Conservation (phyloP, 108 stramenopile genomes). For the Pseudonitzschia delicatissima region DNA sequence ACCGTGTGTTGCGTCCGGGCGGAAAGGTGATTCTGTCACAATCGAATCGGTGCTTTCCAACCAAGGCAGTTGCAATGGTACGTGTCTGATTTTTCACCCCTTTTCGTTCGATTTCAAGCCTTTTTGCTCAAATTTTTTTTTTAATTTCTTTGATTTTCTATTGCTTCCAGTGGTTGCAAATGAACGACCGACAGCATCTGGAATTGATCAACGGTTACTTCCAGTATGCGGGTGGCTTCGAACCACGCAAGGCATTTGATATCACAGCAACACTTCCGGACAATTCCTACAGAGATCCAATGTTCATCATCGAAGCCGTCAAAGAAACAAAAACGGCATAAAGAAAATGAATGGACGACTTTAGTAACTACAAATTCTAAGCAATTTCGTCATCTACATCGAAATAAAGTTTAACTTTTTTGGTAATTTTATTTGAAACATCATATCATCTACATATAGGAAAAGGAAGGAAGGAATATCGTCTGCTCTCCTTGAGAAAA, state of each 20-base stretch:
- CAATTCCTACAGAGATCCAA: constrained; percentile 62
- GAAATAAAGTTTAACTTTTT: too few species aligned
- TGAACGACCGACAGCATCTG: constrained; percentile 93
- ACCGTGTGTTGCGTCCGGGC: constrained; percentile 86
- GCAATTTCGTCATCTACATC: too few species aligned
- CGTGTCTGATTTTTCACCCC: neutral
- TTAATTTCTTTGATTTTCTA: neutral
- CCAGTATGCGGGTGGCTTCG: constrained; percentile 79
- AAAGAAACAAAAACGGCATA: constrained; percentile 20
- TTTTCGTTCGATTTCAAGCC: too few species aligned
- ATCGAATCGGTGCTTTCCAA: constrained; percentile 92
- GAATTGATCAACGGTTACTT: constrained; percentile 86
- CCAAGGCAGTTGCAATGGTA: constrained; percentile 88
- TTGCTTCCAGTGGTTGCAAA: constrained; percentile 66
- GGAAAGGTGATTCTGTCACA: constrained; percentile 90
- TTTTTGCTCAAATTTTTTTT: too few species aligned
- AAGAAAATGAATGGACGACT: neutral
- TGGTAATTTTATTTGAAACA: too few species aligned
- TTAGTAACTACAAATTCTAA: too few species aligned
- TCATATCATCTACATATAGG: too few species aligned
- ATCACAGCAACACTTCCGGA: constrained; percentile 68
- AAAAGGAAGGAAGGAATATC: too few species aligned
- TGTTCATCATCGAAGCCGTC: constrained; percentile 74
- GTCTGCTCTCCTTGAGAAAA: too few species aligned
- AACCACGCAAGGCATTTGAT: constrained; percentile 63